Conservation (phyloP, 2,329 filamentous ascomycete species). For the Macrophomina tecta region DNA sequence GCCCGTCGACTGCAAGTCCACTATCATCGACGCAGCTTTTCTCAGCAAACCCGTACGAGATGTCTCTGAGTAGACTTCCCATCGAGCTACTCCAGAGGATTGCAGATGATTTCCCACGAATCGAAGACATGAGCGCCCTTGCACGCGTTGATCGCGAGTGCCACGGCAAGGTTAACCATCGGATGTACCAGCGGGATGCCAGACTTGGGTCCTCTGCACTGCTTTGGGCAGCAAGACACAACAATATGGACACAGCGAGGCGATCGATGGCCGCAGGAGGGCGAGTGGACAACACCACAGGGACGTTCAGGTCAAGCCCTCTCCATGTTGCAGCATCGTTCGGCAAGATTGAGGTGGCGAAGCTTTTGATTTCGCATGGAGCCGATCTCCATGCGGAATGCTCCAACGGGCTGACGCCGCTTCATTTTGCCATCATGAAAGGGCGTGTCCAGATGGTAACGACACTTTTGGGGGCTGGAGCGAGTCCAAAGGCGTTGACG, state of each 20-base stretch:
- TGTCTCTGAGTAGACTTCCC: not conserved
- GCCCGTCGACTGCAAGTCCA: not conserved
- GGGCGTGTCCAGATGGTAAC: not conserved
- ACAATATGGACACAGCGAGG: not conserved
- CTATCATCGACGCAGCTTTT: not conserved
- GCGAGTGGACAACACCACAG: not conserved
- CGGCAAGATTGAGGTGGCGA: not conserved
- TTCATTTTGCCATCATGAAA: not conserved
- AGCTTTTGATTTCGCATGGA: not conserved
- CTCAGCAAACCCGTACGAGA: not conserved
- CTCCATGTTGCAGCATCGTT: slow-evolving; percentile 1
- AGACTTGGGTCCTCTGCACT: not conserved
- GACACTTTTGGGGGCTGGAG: not conserved
- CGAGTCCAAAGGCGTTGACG: not conserved
- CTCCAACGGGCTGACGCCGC: not conserved
- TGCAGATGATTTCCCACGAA: not conserved
- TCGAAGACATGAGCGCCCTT: not conserved
- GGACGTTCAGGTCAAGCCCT: not conserved
- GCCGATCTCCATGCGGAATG: not conserved
- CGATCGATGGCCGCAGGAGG: not conserved
- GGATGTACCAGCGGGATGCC: not conserved
- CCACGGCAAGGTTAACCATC: not conserved
- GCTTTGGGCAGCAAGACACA: not conserved
- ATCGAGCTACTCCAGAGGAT: not conserved
- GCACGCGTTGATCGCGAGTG: not conserved